phyloP scores from a whole-genome alignment of 1,284 basidiomycete genomes.

The Bjerkandera adusta region DNA sequence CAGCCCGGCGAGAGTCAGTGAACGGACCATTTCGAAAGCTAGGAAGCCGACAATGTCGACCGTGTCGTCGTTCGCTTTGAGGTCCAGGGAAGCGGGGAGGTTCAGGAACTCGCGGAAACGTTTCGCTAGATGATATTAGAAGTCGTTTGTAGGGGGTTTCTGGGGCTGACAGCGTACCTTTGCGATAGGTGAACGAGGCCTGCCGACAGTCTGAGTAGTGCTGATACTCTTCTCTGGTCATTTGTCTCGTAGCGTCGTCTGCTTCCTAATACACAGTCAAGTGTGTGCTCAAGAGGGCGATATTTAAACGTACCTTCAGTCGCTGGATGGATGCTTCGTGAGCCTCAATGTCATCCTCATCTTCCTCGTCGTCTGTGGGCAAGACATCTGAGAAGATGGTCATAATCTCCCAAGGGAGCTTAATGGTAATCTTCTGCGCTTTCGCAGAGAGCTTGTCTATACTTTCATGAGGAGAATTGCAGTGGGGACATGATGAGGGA shows the following conservation, averaged over 20 bases:
- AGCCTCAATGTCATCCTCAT: constrained; percentile 95
- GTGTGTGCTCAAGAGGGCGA: neutral
- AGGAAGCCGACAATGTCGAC: constrained; percentile 97
- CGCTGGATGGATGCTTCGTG: constrained; percentile 92
- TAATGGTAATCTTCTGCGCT: constrained; percentile 91
- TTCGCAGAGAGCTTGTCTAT: constrained; percentile 80
- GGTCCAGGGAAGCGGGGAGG: constrained; percentile 85
- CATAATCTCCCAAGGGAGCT: constrained; percentile 94
- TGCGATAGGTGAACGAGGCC: constrained; percentile 95
- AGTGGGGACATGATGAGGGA: neutral
- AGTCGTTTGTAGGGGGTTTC: neutral
- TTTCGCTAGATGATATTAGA: constrained; percentile 57
- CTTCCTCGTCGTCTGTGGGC: constrained; percentile 90
- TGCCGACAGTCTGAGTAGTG: constrained; percentile 98
- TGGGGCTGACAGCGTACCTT: constrained; percentile 52
- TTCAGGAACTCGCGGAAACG: constrained; percentile 96
- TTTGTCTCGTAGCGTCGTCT: constrained; percentile 91
- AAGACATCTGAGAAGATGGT: constrained; percentile 90
- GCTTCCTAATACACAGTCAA: constrained; percentile 62
- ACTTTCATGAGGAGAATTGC: neutral
- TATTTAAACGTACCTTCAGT: constrained; percentile 54
- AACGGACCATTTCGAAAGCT: constrained; percentile 95
- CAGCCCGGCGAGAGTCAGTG: constrained; percentile 84
- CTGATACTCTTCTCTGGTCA: constrained; percentile 97
- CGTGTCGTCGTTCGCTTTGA: constrained; percentile 93